Conservation (phyloP, 169 alveolate species). For the Plasmodium malariae region DNA sequence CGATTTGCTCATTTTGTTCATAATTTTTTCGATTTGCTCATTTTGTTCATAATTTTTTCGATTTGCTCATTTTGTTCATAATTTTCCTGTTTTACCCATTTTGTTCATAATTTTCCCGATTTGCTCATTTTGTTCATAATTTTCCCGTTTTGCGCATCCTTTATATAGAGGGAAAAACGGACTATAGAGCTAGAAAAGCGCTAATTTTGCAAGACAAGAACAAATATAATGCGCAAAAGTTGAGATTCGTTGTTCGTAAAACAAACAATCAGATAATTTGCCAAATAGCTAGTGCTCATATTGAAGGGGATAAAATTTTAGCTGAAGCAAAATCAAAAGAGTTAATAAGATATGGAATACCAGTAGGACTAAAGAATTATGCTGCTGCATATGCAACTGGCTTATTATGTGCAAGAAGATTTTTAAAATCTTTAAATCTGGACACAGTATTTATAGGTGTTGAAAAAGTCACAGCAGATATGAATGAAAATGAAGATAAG, state of each 20-base stretch:
- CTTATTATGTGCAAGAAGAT: slow-evolving; percentile 98
- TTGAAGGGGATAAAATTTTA: slow-evolving; percentile 98
- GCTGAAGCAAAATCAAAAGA: slow-evolving; percentile 98
- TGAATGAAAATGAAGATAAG: slow-evolving; percentile 95
- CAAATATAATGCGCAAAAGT: slow-evolving; percentile 99
- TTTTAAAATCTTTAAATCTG: slow-evolving; percentile 93
- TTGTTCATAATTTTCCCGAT: neutral
- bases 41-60: too few species aligned
- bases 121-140: neutral
- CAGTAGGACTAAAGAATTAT: slow-evolving; percentile 99
- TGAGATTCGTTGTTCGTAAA: slow-evolving; percentile 98
- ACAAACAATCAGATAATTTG: slow-evolving; percentile 95
- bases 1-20: too few species aligned
- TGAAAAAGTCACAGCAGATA: slow-evolving; percentile 92
- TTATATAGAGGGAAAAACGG: slow-evolving; percentile 99
- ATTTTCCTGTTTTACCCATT: neutral
- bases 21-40: too few species aligned
- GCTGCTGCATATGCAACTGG: slow-evolving; percentile 99
- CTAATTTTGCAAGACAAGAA: slow-evolving; percentile 98
- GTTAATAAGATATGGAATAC: slow-evolving; percentile 97
- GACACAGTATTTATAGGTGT: slow-evolving; percentile 95
- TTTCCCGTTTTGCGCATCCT: neutral
- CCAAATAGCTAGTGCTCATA: slow-evolving; percentile 97
- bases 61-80: too few species aligned
- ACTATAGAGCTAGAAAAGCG: slow-evolving; percentile 98